A percentile compares a stretch with the other conserved stretches of the same genome.
Conservation (phyloP, 768 basidiomycete species). For the Lentinula boryana region DNA sequence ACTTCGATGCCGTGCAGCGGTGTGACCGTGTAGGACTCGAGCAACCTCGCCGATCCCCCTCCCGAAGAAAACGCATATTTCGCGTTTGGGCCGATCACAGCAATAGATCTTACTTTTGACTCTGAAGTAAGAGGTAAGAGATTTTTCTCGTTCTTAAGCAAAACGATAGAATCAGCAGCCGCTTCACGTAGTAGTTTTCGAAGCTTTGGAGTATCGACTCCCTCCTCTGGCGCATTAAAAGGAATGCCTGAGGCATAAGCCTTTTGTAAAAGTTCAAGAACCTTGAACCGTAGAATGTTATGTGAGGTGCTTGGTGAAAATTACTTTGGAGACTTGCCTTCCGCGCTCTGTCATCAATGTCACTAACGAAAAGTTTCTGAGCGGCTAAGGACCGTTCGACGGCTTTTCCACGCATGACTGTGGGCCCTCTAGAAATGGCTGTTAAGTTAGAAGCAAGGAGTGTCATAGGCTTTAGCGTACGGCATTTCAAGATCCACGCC, state of each 20-base stretch:
- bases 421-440: constrained; percentile 31
- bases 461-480: constrained; percentile 17
- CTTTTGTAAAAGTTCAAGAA: constrained; percentile 40
- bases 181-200: constrained; percentile 43
- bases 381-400: constrained; percentile 30
- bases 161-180: constrained; percentile 49
- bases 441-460: constrained; percentile 36
- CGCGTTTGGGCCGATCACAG: constrained; percentile 60
- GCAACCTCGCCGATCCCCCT: constrained; percentile 52
- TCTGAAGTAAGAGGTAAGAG: constrained; percentile 41
- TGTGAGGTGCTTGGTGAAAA: too few species aligned
- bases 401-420: constrained; percentile 42
- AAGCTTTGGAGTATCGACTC: constrained; percentile 39
- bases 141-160: constrained; percentile 52
- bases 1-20: constrained; percentile 50
- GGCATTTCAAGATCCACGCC: constrained; percentile 66
- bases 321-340: constrained; percentile 18
- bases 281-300: constrained; percentile 18
- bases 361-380: constrained; percentile 36
- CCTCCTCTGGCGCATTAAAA: constrained; percentile 44
- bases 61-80: constrained; percentile 48
- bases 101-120: constrained; percentile 30
- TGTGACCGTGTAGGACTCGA: constrained; percentile 46
- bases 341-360: constrained; percentile 33
- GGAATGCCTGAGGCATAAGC: constrained; percentile 49